phyloP scores from a whole-genome alignment of 768 basidiomycete species.

The Hydnum rufescens region DNA sequence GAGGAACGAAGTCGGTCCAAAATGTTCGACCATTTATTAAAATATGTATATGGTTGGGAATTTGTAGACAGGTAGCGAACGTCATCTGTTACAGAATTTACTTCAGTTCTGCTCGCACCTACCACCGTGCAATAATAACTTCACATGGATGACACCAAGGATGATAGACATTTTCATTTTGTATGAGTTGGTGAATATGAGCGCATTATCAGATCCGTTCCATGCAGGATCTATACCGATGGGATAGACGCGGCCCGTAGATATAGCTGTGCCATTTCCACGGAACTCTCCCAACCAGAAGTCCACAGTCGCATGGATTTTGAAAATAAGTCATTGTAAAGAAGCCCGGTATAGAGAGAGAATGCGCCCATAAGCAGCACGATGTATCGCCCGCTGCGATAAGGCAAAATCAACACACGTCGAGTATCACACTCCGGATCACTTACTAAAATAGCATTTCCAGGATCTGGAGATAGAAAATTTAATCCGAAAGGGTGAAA shows the following conservation, averaged over 20 bases:
- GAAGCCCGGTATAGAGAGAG: conserved; percentile 87
- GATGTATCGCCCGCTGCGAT: conserved; percentile 80
- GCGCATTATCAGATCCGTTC: conserved; percentile 79
- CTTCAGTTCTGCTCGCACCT: neutral
- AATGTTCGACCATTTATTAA: no score
- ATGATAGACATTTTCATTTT: conserved; percentile 99
- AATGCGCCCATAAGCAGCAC: conserved; percentile 96
- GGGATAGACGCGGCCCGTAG: conserved; percentile 60
- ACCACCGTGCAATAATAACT: neutral
- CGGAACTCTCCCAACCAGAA: conserved; percentile 70
- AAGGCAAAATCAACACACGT: conserved; percentile 11
- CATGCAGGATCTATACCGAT: conserved; percentile 91
- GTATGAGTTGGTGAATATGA: conserved; percentile 94
- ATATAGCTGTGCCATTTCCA: conserved; percentile 26
- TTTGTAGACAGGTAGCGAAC: conserved; percentile 87
- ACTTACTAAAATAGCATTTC: conserved; percentile 87
- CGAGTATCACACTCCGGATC: conserved; percentile 5
- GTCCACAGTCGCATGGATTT: conserved; percentile 72
- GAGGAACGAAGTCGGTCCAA: conserved; percentile 91
- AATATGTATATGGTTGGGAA: conserved; percentile 86
- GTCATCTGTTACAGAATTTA: conserved; percentile 53
- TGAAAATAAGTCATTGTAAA: conserved; percentile 99
- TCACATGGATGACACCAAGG: conserved; percentile 86
- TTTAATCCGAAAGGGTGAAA: neutral
- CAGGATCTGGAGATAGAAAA: conserved; percentile 31